Percentiles rank a stretch among this genome's conserved stretches.
These are phyloP conservation scores for Talaromyces marneffei DNA, from an alignment of 2,329 filamentous ascomycete genomes.

Conservation along the genomic window DNA sequence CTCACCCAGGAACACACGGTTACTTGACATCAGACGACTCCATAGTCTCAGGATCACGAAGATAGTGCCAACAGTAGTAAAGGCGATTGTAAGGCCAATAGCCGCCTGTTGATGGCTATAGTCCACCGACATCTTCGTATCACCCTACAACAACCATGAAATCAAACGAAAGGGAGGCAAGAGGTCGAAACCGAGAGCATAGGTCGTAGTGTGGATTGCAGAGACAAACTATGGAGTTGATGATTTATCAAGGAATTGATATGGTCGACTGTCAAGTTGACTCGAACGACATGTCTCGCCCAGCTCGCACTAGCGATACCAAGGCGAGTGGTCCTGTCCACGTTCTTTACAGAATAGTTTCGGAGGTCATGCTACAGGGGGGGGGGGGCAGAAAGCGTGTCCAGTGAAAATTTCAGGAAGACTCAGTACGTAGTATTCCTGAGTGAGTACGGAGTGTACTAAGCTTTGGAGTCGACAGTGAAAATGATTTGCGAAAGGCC, in stretches of 20 bases:
- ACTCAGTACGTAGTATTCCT: background rate
- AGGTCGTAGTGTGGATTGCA: background rate
- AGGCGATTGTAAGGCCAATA: slow-evolving; percentile 22
- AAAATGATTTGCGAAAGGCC: too few relatives aligned
- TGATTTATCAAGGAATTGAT: background rate
- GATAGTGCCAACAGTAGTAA: slow-evolving; percentile 21
- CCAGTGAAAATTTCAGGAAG: background rate
- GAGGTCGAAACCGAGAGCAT: background rate
- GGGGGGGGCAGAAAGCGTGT: background rate
- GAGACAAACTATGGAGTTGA: too few relatives aligned
- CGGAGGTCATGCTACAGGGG: background rate
- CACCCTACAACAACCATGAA: background rate
- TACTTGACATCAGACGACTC: slow-evolving; percentile 22
- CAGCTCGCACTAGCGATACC: background rate
- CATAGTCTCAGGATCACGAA: slow-evolving; percentile 22
- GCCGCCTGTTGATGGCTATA: slow-evolving; percentile 21
- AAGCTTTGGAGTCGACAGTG: too few relatives aligned
- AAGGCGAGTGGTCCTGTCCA: background rate
- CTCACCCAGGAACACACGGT: slow-evolving; percentile 20
- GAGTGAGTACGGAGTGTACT: too few relatives aligned
- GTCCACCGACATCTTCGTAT: slow-evolving; percentile 15
- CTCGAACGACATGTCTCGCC: background rate
- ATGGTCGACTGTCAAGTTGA: background rate
- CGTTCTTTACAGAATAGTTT: background rate
- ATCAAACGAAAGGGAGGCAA: background rate